Conservation (phyloP, 495 filamentous ascomycete genomes). For the Staphylotrichum longicolle region DNA sequence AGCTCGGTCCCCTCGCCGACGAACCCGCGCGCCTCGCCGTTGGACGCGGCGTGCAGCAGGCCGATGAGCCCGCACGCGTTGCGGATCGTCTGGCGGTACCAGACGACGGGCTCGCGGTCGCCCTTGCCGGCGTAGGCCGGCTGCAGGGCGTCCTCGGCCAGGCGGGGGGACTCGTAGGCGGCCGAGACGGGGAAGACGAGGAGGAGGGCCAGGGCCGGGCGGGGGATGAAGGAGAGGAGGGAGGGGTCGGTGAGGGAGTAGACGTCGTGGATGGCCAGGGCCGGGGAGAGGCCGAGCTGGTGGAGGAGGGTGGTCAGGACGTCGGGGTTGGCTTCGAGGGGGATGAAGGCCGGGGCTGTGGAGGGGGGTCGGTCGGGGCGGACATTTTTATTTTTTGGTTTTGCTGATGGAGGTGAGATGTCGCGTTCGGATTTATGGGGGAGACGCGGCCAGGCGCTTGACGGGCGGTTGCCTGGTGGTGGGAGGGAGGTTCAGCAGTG, state of each 20-base stretch:
- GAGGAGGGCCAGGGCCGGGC: constrained; percentile 77
- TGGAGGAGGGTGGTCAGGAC: constrained; percentile 75
- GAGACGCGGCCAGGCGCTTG: no score
- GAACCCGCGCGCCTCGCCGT: constrained; percentile 48
- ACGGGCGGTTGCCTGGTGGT: no score
- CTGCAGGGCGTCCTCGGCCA: constrained; percentile 59
- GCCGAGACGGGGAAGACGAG: constrained; percentile 80
- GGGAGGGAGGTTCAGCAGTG: no score
- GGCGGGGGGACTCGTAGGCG: constrained; percentile 64
- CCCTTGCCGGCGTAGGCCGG: constrained; percentile 45
- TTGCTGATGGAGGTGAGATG: no score
- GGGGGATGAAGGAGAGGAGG: constrained; percentile 74
- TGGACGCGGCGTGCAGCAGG: constrained; percentile 68
- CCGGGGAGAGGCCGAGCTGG: constrained; percentile 66
- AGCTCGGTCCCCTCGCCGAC: constrained; percentile 44
- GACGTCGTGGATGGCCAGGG: constrained; percentile 75
- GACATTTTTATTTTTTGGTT: constrained; percentile 31
- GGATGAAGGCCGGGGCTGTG: constrained; percentile 45
- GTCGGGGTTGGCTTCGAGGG: constrained; percentile 66
- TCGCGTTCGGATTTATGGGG: no score
- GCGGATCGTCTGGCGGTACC: constrained; percentile 84
- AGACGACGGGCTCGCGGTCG: constrained; percentile 59
- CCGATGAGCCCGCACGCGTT: constrained; percentile 82
- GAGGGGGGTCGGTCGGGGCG: constrained; percentile 34
- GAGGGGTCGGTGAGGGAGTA: constrained; percentile 78